Conservation (phyloP, 192 early-diverging fungal species). For the Backusella tuberculispora region DNA sequence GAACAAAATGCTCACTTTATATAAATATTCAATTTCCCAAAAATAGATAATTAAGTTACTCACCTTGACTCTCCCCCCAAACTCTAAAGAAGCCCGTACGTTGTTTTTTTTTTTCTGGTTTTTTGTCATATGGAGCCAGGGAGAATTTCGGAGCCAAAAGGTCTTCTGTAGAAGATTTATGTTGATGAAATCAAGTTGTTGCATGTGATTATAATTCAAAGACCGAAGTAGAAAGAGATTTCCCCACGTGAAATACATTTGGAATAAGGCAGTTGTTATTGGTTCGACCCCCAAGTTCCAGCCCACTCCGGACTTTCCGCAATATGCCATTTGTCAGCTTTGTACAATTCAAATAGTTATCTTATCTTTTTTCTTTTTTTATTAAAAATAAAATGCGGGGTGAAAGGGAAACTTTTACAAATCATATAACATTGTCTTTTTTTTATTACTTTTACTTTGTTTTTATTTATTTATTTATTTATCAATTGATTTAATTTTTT, state of each 20-base stretch:
- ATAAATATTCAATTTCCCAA: slow-evolving; percentile 4
- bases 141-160: slow-evolving; percentile 19
- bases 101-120: not conserved
- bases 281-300: slow-evolving; percentile 11
- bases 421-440: slow-evolving; percentile 1
- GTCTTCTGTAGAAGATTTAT: not conserved
- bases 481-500: not conserved
- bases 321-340: slow-evolving; percentile 24
- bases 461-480: not conserved
- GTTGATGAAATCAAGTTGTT: not conserved
- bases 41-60: not conserved
- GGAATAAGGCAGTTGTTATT: not conserved
- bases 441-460: not conserved
- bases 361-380: not conserved
- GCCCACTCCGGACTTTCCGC: slow-evolving; percentile 10
- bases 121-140: slow-evolving; percentile 11
- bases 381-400: slow-evolving; percentile 4
- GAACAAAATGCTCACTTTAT: not conserved
- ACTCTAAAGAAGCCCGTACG: not conserved
- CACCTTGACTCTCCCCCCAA: not conserved
- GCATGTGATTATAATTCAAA: slow-evolving; percentile 25
- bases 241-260: slow-evolving; percentile 23
- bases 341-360: not conserved
- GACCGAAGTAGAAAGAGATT: not conserved
- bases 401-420: not conserved